Evolutionary conservation across 106 monocot species (phyloP).

Genomic region (Alisma plantagoaquatica): DNA sequence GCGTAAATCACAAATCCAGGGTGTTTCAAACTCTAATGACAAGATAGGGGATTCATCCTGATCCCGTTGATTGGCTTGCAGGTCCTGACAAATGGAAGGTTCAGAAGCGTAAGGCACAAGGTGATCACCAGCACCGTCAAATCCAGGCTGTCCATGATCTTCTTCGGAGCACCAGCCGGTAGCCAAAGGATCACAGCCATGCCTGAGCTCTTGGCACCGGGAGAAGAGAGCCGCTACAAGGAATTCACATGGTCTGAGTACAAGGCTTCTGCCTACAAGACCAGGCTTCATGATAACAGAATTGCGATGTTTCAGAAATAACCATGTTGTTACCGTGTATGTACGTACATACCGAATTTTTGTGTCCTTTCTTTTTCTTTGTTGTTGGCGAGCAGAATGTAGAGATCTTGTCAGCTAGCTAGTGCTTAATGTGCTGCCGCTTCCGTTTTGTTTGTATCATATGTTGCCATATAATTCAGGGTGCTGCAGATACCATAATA

Average conservation of each 20-base stretch:
- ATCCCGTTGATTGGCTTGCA: conserved; percentile 10
- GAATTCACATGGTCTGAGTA: conserved; percentile 93
- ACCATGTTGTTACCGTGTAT: too few relatives aligned
- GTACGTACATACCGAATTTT: too few relatives aligned
- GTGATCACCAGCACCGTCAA: conserved; percentile 45
- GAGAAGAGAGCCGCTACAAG: conserved; percentile 51
- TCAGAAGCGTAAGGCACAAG: conserved; percentile 83
- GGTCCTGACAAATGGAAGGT: conserved; percentile 86
- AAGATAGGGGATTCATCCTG: too few relatives aligned
- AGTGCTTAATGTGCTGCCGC: too few relatives aligned
- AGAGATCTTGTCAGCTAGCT: too few relatives aligned
- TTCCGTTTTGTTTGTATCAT: too few relatives aligned
- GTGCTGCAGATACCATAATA: too few relatives aligned
- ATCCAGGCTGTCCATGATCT: conserved; percentile 79
- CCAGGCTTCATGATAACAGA: conserved; percentile 71
- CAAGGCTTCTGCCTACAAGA: conserved; percentile 70
- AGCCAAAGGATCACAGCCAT: conserved; percentile 43
- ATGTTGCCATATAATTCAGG: too few relatives aligned
- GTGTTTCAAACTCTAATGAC: too few relatives aligned
- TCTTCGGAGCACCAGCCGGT: conserved; percentile 54
- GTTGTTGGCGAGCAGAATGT: too few relatives aligned
- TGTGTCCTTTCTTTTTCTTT: too few relatives aligned
- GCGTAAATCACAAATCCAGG: too few relatives aligned
- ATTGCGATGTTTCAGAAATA: conserved; percentile 49
- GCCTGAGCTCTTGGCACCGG: conserved; percentile 44